phyloP scores from a whole-genome alignment of 495 filamentous ascomycete species.

The Sporormia fimetaria region DNA sequence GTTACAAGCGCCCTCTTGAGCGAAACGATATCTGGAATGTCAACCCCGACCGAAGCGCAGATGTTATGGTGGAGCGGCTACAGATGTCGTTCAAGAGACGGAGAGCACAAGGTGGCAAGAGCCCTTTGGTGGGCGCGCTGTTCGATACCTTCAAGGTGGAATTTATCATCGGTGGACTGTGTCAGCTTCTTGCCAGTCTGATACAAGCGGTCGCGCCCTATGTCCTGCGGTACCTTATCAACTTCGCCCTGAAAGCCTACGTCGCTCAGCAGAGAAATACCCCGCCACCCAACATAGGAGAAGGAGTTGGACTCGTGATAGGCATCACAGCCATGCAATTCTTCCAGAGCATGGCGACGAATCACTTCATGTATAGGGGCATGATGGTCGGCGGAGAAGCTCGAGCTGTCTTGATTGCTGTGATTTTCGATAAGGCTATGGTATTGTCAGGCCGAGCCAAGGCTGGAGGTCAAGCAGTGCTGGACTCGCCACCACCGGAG shows the following conservation, averaged over 20 bases:
- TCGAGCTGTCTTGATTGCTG: constrained; percentile 33
- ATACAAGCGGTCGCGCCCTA: constrained; percentile 62
- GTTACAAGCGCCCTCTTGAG: constrained; percentile 76
- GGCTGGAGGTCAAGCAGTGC: constrained; percentile 32
- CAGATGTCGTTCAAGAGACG: constrained; percentile 56
- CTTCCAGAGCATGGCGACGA: constrained; percentile 32
- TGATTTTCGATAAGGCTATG: constrained; percentile 41
- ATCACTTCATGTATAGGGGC: constrained; percentile 37
- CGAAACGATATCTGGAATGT: constrained; percentile 77
- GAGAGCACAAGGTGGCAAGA: constrained; percentile 52
- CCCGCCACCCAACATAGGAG: constrained; percentile 28
- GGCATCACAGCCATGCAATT: constrained; percentile 34
- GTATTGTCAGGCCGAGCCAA: constrained; percentile 33
- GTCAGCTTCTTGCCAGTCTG: constrained; percentile 58
- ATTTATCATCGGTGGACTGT: constrained; percentile 72
- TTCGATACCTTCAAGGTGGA: constrained; percentile 81
- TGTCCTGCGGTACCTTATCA: constrained; percentile 33
- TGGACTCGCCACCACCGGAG: constrained; percentile 25
- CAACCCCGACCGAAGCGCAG: constrained; percentile 65
- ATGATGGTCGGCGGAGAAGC: constrained; percentile 36
- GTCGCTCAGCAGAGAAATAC: constrained; percentile 31
- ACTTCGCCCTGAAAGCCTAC: constrained; percentile 54
- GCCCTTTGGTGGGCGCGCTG: constrained; percentile 66
- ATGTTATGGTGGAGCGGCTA: constrained; percentile 52
- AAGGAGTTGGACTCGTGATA: constrained; percentile 34